Conservation (phyloP, 2,329 filamentous ascomycete species). For the Cadophora sp. region DNA sequence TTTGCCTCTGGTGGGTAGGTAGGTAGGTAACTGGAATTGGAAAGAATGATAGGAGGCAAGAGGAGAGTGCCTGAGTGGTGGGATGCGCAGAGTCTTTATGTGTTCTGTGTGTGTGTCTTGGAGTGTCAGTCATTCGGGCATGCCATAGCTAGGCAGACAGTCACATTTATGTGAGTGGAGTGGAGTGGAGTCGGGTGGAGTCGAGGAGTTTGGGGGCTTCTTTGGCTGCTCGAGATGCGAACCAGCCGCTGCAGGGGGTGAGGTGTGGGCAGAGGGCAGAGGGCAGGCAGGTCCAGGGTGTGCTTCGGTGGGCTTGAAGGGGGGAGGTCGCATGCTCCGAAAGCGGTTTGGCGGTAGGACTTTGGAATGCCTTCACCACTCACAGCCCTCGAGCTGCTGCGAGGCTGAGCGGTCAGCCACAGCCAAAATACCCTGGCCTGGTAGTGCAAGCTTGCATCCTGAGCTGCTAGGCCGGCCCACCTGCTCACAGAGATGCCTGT, state of each 20-base stretch:
- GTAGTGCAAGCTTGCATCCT: constrained; percentile 2
- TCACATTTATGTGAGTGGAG: constrained; percentile 18
- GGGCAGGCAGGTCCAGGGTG: too few relatives aligned
- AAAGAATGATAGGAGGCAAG: constrained; percentile 27
- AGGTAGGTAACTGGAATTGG: constrained; percentile 18
- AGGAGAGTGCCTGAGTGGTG: constrained; percentile 29
- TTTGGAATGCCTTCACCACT: constrained; percentile 19
- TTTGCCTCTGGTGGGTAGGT: constrained; percentile 21
- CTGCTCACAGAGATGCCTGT: constrained; percentile 19
- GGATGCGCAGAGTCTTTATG: constrained; percentile 30
- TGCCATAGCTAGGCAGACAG: constrained; percentile 23
- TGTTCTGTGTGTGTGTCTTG: constrained; percentile 5
- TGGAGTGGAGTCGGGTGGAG: background rate
- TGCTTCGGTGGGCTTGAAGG: background rate
- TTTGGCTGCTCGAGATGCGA: constrained; percentile 17
- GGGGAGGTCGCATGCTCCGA: background rate
- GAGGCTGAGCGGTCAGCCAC: constrained; percentile 33
- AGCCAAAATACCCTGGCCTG: constrained; percentile 13
- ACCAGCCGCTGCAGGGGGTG: constrained; percentile 10
- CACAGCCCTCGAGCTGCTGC: constrained; percentile 20
- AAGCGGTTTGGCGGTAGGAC: background rate
- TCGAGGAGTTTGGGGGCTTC: background rate
- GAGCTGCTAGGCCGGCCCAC: background rate
- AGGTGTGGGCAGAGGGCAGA: too few relatives aligned
- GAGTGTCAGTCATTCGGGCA: constrained; percentile 30